Base-by-base conservation (phyloP, 1,284 basidiomycete genomes). In the Ceratobasidium sp. region DNA sequence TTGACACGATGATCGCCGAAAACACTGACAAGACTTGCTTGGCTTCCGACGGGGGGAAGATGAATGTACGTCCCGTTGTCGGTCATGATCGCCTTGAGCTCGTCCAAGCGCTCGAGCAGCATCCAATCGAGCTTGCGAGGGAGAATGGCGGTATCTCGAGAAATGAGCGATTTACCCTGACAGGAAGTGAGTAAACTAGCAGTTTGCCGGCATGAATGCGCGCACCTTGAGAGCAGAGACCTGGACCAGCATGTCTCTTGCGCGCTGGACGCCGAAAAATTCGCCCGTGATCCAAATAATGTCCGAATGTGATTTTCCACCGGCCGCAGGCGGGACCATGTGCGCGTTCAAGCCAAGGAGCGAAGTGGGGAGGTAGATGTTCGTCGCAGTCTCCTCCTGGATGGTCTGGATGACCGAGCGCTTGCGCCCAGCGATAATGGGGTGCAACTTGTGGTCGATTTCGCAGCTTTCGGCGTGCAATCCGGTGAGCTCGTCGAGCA, bases 51-150 rank as follows among this genome's bases (percentile, higher is more conserved):
- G 57, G 93, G 87, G 15, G 97, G 97, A 79, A 98, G 95, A 80
- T 96, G 93, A 79, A 99, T 94, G 82, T 95, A 98, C 17, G 97
- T 98, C 48, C 94, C 95, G 79, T 98, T 98, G 86, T 99, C 97
- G 80, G 91, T 91, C 96, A 98, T 98, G 81, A 97, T 90, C 27
- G 90, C 87, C 82, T 92, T 94, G 78, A 99, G 86, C 78, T 98
- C 96, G 75, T 98, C 97, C 41, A 94, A 87, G 53, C 93, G 91
- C 83, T 99, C 96, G 22, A 93, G 93, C 74, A 99, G 90, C 89
- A 99, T 93, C 97, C 97, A 99, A 81, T 99, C 97, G 78, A 99
- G 87, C 83, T 99, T 99, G 77, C 97, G 92, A 48, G 98, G 97
- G 36, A 98, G 87, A 76, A 99, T 93, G 14, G 95, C 94, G 3